Evolutionary conservation across 202 grass and related monocot genomes (phyloP).

Genomic region (Musa balbisiana): DNA sequence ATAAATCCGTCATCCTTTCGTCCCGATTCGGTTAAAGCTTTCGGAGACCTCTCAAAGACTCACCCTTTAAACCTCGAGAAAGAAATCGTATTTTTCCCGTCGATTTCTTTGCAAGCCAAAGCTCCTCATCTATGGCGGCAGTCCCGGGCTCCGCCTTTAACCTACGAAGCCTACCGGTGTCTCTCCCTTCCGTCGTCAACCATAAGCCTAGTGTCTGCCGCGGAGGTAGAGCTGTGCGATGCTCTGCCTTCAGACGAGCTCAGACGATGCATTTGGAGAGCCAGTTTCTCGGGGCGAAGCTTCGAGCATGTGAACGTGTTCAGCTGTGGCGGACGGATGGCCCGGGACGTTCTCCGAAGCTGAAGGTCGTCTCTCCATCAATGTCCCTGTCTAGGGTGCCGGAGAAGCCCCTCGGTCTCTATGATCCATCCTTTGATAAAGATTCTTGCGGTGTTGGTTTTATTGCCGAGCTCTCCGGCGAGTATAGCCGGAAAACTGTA

Average conservation of each 20-base stretch:
- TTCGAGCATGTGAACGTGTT: slow-evolving; percentile 26
- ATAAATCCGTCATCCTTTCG: slow-evolving; percentile 18
- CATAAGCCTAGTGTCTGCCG: slow-evolving; percentile 20
- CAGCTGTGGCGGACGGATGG: slow-evolving; percentile 14
- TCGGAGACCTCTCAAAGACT: background rate
- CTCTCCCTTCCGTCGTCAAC: slow-evolving; percentile 30
- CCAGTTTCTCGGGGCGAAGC: slow-evolving; percentile 36
- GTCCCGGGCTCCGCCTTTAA: slow-evolving; percentile 52
- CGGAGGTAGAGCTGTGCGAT: slow-evolving; percentile 24
- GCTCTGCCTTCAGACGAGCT: slow-evolving; percentile 31
- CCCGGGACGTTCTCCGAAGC: slow-evolving; percentile 16
- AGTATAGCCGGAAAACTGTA: slow-evolving; percentile 66
- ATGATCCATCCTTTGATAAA: slow-evolving; percentile 73
- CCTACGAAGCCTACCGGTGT: slow-evolving; percentile 25
- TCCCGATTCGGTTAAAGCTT: background rate
- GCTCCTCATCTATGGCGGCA: slow-evolving; percentile 48
- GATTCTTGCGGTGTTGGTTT: slow-evolving; percentile 96
- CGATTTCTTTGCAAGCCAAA: background rate
- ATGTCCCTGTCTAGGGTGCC: slow-evolving; percentile 65
- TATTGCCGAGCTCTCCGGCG: slow-evolving; percentile 77
- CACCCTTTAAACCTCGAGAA: background rate
- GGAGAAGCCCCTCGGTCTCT: slow-evolving; percentile 76
- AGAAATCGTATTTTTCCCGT: background rate
- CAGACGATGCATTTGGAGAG: slow-evolving; percentile 46
- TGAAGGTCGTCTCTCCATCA: slow-evolving; percentile 12